These are phyloP conservation scores for Mycotypha africana DNA, from an alignment of 371 early-diverging fungal species.

Conservation along the genomic window DNA sequence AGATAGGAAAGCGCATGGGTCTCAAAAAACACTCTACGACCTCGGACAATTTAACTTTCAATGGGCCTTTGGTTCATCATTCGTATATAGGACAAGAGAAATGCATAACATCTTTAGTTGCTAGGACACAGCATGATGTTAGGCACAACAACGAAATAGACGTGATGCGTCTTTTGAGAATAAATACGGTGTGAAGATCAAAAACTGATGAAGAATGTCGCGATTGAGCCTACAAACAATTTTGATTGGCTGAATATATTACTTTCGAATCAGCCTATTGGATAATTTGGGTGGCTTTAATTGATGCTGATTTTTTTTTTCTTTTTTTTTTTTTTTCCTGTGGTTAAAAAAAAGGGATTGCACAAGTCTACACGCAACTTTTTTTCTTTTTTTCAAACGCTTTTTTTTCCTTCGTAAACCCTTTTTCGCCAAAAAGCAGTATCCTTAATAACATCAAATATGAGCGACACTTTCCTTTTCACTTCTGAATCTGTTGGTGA, in stretches of 20 bases:
- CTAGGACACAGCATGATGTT: no score
- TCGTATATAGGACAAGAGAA: no score
- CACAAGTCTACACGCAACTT: no score
- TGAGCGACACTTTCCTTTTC: constrained; percentile 85
- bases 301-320: background rate
- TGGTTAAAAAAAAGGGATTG: background rate
- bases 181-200: no score
- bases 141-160: no score
- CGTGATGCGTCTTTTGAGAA: no score
- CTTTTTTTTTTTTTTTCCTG: constrained; percentile 4
- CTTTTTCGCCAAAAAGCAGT: no score
- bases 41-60: no score
- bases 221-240: constrained; percentile 6
- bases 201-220: constrained; percentile 19
- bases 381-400: background rate
- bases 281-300: constrained; percentile 10
- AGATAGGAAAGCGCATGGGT: no score
- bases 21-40: no score
- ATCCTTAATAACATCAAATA: constrained; percentile 4
- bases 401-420: constrained; percentile 1
- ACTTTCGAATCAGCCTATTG: constrained; percentile 6
- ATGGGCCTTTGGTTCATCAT: no score
- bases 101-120: no score
- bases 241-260: constrained; percentile 12
- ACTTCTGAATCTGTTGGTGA: constrained; percentile 99